A percentile compares a stretch with the other conserved stretches of the same genome.
Conservation (phyloP, 176 grass and related monocot species). For the Phragmites australis region DNA sequence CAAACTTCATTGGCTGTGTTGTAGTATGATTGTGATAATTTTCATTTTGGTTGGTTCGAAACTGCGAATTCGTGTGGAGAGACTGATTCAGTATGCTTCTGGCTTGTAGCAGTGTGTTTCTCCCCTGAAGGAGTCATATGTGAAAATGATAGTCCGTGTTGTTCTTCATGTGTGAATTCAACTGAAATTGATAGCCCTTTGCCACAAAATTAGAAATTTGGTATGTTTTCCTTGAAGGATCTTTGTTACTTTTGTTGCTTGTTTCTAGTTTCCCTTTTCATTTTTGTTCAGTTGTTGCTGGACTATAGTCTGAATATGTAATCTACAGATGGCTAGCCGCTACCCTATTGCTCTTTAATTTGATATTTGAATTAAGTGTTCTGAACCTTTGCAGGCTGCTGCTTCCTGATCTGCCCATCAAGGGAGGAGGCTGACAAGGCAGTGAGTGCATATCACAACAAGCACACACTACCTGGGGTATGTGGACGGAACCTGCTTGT, state of each 20-base stretch:
- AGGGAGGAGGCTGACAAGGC: conserved; percentile 96
- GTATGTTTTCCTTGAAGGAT: not conserved
- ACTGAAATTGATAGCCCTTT: not conserved
- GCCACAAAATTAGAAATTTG: not conserved
- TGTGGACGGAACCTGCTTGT: conserved; percentile 25
- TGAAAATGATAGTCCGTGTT: not conserved
- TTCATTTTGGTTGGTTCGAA: conserved; percentile 23
- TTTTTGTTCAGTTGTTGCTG: conserved; percentile 18
- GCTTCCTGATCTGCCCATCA: conserved; percentile 93
- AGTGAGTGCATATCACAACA: conserved; percentile 90
- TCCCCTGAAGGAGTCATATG: not conserved
- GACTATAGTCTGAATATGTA: conserved; percentile 5
- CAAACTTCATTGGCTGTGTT: not conserved
- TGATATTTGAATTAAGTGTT: conserved; percentile 21
- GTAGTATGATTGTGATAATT: not conserved
- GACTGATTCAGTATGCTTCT: not conserved
- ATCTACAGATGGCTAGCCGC: not conserved
- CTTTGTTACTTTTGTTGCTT: not conserved
- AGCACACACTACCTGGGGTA: conserved; percentile 83
- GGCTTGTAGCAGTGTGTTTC: not conserved
- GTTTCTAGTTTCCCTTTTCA: not conserved
- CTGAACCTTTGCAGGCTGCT: conserved; percentile 50
- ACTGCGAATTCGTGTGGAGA: conserved; percentile 9
- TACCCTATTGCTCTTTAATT: not conserved
- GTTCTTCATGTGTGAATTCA: not conserved